phyloP scores from a whole-genome alignment of 208 protist genomes.

The Trypanosoma boissoni region DNA sequence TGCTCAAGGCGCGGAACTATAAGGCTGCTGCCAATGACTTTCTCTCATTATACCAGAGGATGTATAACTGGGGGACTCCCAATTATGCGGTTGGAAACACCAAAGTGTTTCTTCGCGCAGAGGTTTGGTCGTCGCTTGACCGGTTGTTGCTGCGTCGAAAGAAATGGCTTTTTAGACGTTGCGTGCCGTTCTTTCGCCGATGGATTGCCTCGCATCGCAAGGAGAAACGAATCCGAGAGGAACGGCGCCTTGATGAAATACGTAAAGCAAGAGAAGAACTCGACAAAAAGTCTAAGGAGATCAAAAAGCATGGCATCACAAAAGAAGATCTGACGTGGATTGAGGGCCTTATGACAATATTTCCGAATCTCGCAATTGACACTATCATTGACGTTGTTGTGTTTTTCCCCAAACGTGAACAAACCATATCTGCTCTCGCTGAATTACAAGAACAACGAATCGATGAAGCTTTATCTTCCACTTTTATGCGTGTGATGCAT shows the following conservation, averaged over 20 bases:
- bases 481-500: constrained; percentile 62
- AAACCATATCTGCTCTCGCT: constrained; percentile 43
- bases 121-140: constrained; percentile 84
- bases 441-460: constrained; percentile 67
- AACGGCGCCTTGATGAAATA: constrained; percentile 50
- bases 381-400: constrained; percentile 61
- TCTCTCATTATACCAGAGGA: constrained; percentile 51
- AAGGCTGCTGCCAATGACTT: constrained; percentile 41
- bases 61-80: constrained; percentile 59
- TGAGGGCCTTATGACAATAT: constrained; percentile 56
- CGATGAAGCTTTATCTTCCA: constrained; percentile 38
- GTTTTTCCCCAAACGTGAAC: constrained; percentile 44
- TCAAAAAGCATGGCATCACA: constrained; percentile 35
- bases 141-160: constrained; percentile 68
- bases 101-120: constrained; percentile 86
- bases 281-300: constrained; percentile 44
- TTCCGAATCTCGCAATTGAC: constrained; percentile 54
- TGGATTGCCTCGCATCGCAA: constrained; percentile 70
- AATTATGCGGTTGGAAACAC: constrained; percentile 83
- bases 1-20: constrained; percentile 46
- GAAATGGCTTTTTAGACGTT: constrained; percentile 55
- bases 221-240: constrained; percentile 62
- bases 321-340: constrained; percentile 48
- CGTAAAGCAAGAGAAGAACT: constrained; percentile 44
- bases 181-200: constrained; percentile 56